Evolutionary conservation across 1,284 basidiomycete genomes (phyloP).

Genomic region (Porogramme epimiltina): DNA sequence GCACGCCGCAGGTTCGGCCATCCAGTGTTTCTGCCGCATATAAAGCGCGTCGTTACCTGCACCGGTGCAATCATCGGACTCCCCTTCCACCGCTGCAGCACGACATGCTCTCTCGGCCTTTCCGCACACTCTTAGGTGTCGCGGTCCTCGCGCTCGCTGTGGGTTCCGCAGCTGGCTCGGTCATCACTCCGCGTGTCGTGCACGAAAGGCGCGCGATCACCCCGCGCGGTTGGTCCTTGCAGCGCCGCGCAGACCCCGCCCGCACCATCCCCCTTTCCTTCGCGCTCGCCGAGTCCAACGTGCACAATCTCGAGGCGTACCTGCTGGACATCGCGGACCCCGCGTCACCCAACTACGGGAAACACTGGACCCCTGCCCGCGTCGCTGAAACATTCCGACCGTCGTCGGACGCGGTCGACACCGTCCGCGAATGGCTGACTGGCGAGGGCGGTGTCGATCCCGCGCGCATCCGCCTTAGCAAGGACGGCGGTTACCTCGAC

Average conservation of each 20-base stretch:
- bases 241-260: slow-evolving; percentile 18
- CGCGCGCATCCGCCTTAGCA: slow-evolving; percentile 21
- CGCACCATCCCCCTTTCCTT: slow-evolving; percentile 42
- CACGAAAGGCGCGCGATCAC: not conserved
- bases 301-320: slow-evolving; percentile 40
- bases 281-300: slow-evolving; percentile 45
- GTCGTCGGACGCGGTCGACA: slow-evolving; percentile 38
- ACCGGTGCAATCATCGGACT: too few species aligned
- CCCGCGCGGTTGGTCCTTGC: slow-evolving; percentile 24
- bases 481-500: slow-evolving; percentile 42
- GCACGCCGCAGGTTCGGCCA: too few species aligned
- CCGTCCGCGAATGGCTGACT: slow-evolving; percentile 44
- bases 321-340: slow-evolving; percentile 48
- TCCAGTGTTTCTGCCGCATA: too few species aligned
- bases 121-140: not conserved
- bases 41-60: too few species aligned
- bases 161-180: not conserved
- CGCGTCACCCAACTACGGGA: slow-evolving; percentile 40
- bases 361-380: slow-evolving; percentile 40
- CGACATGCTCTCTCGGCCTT: not conserved
- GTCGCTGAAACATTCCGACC: slow-evolving; percentile 46
- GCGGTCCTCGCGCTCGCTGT: not conserved
- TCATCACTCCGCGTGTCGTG: not conserved
- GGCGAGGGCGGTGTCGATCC: slow-evolving; percentile 33
- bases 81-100: too few species aligned